These are phyloP conservation scores for Thelonectria olida DNA, from an alignment of 2,329 filamentous ascomycete genomes.

Conservation along the genomic window DNA sequence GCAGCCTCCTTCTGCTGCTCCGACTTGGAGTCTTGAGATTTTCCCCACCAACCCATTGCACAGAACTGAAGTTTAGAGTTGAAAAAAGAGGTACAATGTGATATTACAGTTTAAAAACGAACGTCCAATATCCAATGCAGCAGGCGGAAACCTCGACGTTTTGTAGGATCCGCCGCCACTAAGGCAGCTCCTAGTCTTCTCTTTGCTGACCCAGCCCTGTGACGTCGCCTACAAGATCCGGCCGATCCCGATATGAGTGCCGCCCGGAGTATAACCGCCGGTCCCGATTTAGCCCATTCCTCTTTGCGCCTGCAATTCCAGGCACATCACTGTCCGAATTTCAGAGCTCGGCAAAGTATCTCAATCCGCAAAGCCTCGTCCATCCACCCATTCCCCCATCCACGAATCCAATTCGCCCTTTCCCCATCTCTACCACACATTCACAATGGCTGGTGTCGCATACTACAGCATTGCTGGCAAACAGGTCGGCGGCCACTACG, in stretches of 20 bases:
- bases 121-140: conserved; percentile 5
- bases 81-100: neutral
- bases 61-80: neutral
- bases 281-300: conserved; percentile 1
- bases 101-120: neutral
- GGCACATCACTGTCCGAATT: conserved; percentile 40
- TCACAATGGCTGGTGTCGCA: conserved; percentile 51
- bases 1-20: conserved; percentile 39
- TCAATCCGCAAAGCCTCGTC: conserved; percentile 36
- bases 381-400: conserved; percentile 42
- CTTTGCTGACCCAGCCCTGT: conserved; percentile 13
- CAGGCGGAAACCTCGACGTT: conserved; percentile 25
- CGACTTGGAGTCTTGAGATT: conserved; percentile 46
- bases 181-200: neutral
- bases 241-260: conserved; percentile 30
- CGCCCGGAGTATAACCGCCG: conserved; percentile 44
- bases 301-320: conserved; percentile 46
- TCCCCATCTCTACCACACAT: conserved; percentile 31
- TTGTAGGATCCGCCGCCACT: conserved; percentile 28
- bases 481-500: conserved; percentile 69
- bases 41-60: conserved; percentile 55
- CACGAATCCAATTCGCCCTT: conserved; percentile 41
- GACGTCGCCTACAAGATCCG: conserved; percentile 39
- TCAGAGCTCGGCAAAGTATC: conserved; percentile 42
- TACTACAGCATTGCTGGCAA: conserved; percentile 66